A percentile compares a stretch with the other conserved stretches of the same genome.
Evolutionary conservation across 2,329 filamentous ascomycete genomes (phyloP).

Genomic region (Fusarium kyushuense): DNA sequence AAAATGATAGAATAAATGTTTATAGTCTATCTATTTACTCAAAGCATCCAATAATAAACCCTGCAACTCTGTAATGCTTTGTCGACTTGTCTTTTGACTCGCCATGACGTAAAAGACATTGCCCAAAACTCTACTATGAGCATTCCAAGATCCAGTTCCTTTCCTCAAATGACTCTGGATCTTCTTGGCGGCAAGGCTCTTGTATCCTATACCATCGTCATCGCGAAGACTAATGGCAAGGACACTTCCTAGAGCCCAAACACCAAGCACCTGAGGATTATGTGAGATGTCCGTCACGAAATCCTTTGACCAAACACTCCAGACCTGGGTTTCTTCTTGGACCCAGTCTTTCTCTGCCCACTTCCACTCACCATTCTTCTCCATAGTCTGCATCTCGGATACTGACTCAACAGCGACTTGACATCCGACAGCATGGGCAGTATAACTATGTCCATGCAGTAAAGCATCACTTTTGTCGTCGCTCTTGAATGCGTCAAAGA

Average conservation of each 20-base stretch:
- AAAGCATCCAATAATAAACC: slow-evolving; percentile 34
- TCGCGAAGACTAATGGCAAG: slow-evolving; percentile 71
- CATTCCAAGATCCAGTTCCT: slow-evolving; percentile 57
- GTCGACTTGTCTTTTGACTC: slow-evolving; percentile 58
- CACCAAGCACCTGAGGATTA: slow-evolving; percentile 67
- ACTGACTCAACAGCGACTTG: slow-evolving; percentile 79
- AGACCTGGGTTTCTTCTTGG: slow-evolving; percentile 51
- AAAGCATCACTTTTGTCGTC: slow-evolving; percentile 82
- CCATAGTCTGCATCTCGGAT: slow-evolving; percentile 68
- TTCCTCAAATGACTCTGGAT: slow-evolving; percentile 55
- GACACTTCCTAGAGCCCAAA: slow-evolving; percentile 81
- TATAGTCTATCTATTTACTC: slow-evolving; percentile 1
- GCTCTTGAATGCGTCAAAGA: slow-evolving; percentile 78
- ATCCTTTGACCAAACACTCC: slow-evolving; percentile 77
- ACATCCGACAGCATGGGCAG: slow-evolving; percentile 84
- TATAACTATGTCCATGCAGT: slow-evolving; percentile 88
- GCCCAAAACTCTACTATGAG: slow-evolving; percentile 67
- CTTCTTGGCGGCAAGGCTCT: slow-evolving; percentile 59
- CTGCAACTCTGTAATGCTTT: slow-evolving; percentile 45
- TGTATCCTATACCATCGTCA: slow-evolving; percentile 59
- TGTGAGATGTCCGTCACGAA: slow-evolving; percentile 72
- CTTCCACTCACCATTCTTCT: slow-evolving; percentile 67
- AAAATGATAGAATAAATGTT: background rate
- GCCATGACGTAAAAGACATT: slow-evolving; percentile 72
- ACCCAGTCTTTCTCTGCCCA: slow-evolving; percentile 31